Evolutionary conservation across 805 yeast genomes (phyloP).

Genomic region (Candida patagonica): DNA sequence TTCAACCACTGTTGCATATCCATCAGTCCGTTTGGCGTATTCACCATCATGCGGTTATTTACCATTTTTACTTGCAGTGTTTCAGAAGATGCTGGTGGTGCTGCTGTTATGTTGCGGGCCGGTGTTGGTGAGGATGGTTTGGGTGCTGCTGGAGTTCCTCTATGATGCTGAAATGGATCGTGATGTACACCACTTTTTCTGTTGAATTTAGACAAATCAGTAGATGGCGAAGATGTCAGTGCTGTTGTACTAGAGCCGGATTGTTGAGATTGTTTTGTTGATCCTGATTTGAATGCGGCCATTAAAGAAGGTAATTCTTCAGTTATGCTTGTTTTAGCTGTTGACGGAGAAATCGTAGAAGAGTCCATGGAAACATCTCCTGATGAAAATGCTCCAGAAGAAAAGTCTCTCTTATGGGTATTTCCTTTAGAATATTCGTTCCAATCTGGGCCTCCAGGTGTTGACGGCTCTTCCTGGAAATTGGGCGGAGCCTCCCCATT

Average conservation of each 20-base stretch:
- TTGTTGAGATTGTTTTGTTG: constrained; percentile 4
- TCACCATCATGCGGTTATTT: constrained; percentile 21
- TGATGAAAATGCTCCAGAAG: constrained; percentile 7
- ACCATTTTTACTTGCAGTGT: constrained; percentile 18
- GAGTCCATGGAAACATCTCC: no score
- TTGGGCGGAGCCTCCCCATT: background rate
- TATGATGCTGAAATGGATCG: background rate
- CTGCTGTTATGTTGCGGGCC: constrained; percentile 3
- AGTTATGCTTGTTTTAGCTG: constrained; percentile 6
- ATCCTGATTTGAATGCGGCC: constrained; percentile 18
- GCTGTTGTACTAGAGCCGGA: background rate
- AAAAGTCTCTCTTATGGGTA: constrained; percentile 2
- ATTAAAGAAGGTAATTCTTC: constrained; percentile 20
- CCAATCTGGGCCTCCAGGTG: constrained; percentile 2
- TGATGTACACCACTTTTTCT: background rate
- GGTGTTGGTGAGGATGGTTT: background rate
- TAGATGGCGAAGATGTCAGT: constrained; percentile 2
- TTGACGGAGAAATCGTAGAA: background rate
- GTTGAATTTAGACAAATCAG: background rate
- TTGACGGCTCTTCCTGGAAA: background rate
- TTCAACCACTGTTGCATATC: constrained; percentile 26
- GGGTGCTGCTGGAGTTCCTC: background rate
- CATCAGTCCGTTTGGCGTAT: constrained; percentile 12
- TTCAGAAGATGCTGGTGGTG: constrained; percentile 5
- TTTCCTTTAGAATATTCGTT: background rate